These are phyloP conservation scores for Epithele typhae DNA, from an alignment of 768 basidiomycete species.

Conservation along the genomic window DNA sequence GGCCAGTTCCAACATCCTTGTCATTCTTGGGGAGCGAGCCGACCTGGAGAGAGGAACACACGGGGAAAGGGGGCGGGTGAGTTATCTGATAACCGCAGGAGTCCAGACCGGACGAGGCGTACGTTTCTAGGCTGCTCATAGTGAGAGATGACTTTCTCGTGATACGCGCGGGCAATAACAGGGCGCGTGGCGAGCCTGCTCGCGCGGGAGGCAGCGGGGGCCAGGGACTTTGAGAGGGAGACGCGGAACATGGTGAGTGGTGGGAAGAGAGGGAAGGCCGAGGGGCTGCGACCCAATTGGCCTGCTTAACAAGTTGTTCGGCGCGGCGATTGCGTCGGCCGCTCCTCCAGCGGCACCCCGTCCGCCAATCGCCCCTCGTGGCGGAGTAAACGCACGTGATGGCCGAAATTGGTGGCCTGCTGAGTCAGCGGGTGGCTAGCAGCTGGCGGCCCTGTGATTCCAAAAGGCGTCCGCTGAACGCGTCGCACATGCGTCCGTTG, in stretches of 20 bases:
- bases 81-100: constrained; percentile 59
- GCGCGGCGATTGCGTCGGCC: constrained; percentile 13
- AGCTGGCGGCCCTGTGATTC: neutral
- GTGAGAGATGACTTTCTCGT: constrained; percentile 96
- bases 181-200: constrained; percentile 41
- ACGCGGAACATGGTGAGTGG: constrained; percentile 68
- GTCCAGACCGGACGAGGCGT: constrained; percentile 36
- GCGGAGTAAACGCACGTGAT: neutral
- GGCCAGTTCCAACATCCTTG: constrained; percentile 90
- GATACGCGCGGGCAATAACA: constrained; percentile 69
- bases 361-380: constrained; percentile 14
- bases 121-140: constrained; percentile 98
- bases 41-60: constrained; percentile 53
- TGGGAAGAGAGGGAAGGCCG: constrained; percentile 20
- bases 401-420: neutral
- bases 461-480: constrained; percentile 13
- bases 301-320: constrained; percentile 5
- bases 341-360: constrained; percentile 5
- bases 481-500: constrained; percentile 14
- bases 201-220: constrained; percentile 40
- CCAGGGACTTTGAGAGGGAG: constrained; percentile 46
- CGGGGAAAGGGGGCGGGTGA: constrained; percentile 15
- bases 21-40: constrained; percentile 94
- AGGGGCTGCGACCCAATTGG: neutral
- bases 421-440: neutral